These are phyloP conservation scores for Trichocladium antarcticum DNA, from an alignment of 495 filamentous ascomycete genomes.

Conservation along the genomic window DNA sequence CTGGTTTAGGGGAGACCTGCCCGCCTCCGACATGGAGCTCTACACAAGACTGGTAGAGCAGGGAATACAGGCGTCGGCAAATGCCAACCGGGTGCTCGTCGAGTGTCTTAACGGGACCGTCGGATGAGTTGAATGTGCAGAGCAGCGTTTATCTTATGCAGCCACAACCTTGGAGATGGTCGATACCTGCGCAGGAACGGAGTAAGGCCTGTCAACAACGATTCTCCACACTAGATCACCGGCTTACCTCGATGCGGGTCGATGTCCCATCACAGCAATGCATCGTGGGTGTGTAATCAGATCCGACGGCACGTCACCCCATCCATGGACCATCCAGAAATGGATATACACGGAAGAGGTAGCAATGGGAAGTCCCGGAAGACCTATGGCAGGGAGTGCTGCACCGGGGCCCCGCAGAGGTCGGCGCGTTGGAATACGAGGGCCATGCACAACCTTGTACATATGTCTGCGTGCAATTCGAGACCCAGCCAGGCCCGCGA, in stretches of 20 bases:
- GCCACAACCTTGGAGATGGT: no score
- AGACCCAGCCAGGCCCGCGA: background rate
- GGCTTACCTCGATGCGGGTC: background rate
- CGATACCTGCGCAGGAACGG: no score
- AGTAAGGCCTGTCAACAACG: no score
- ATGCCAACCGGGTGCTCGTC: conserved; percentile 34
- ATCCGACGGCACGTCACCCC: background rate
- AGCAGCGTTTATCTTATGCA: background rate
- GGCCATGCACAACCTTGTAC: background rate
- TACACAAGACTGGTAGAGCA: conserved; percentile 35
- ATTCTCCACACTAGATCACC: background rate
- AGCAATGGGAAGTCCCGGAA: no score
- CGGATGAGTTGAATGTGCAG: conserved; percentile 6
- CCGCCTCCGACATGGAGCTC: conserved; percentile 28
- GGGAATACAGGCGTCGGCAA: conserved; percentile 34
- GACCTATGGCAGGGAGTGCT: background rate
- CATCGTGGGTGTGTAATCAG: no score
- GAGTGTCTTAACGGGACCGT: conserved; percentile 30
- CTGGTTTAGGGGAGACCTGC: conserved; percentile 72
- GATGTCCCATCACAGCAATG: no score
- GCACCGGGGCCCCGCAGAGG: background rate
- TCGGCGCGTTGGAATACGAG: conserved; percentile 2
- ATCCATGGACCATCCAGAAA: background rate
- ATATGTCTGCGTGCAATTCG: background rate
- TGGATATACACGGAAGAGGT: background rate